Evolutionary conservation across 495 filamentous ascomycete genomes (phyloP).

Genomic region (Neurospora cerealis): DNA sequence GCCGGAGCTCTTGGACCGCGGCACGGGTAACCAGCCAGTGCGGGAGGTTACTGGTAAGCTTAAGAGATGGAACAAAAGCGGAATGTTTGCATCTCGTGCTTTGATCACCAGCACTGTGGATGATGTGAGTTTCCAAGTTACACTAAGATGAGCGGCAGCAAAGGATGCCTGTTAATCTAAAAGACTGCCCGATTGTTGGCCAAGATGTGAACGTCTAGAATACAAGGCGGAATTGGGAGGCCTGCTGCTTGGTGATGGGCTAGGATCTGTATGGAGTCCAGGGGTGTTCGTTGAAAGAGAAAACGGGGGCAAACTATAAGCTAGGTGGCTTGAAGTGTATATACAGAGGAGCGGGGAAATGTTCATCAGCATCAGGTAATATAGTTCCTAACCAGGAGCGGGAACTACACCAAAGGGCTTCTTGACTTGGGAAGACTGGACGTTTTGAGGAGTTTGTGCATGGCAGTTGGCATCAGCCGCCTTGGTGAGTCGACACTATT

Average conservation of each 20-base stretch:
- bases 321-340: not conserved
- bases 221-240: not conserved
- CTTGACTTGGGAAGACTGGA: not conserved
- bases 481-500: not conserved
- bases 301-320: not conserved
- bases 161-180: not conserved
- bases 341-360: not conserved
- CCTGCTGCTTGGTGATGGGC: not conserved
- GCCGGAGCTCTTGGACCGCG: not conserved
- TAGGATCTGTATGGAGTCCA: not conserved
- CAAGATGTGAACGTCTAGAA: not conserved
- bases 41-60: not conserved
- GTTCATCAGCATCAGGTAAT: not conserved
- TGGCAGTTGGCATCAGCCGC: not conserved
- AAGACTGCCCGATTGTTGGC: not conserved
- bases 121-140: not conserved
- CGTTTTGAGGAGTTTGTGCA: not conserved
- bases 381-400: not conserved
- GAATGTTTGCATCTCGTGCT: not conserved
- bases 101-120: not conserved
- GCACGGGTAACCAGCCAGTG: not conserved
- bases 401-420: not conserved
- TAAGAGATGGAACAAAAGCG: not conserved
- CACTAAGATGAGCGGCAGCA: not conserved
- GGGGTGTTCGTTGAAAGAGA: not conserved